phyloP scores from a whole-genome alignment of 208 protist genomes.

The Tritrichomonas musculus region DNA sequence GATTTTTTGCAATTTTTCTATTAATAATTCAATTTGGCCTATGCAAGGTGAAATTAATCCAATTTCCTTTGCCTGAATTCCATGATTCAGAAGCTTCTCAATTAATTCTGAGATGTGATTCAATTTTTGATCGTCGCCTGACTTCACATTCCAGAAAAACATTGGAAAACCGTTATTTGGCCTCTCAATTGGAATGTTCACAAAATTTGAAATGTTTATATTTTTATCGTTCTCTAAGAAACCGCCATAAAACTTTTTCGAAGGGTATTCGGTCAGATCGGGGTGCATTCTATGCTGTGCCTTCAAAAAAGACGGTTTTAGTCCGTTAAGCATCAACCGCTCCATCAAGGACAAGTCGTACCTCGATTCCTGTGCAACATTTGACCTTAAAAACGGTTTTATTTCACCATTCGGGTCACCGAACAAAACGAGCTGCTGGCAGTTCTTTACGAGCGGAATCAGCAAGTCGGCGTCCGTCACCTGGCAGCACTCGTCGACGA shows the following conservation, averaged over 20 bases:
- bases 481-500: slow-evolving; percentile 88
- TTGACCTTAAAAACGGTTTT: slow-evolving; percentile 83
- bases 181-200: neutral
- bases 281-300: slow-evolving; percentile 28
- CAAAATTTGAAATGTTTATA: neutral
- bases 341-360: slow-evolving; percentile 84
- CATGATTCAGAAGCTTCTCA: neutral
- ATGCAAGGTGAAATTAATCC: neutral
- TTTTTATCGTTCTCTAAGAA: neutral
- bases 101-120: neutral
- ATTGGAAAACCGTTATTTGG: neutral
- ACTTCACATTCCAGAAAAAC: neutral
- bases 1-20: neutral
- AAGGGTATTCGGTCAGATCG: neutral
- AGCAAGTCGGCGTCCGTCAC: slow-evolving; percentile 84
- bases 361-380: slow-evolving; percentile 72
- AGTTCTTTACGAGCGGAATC: slow-evolving; percentile 82
- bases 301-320: slow-evolving; percentile 59
- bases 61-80: neutral
- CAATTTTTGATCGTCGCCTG: neutral
- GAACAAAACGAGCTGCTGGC: slow-evolving; percentile 70
- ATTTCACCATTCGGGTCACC: slow-evolving; percentile 85
- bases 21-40: neutral
- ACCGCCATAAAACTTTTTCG: neutral
- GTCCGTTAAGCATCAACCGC: slow-evolving; percentile 73